Conservation (phyloP, 768 basidiomycete species). For the Kwoniella mangroviensis region DNA sequence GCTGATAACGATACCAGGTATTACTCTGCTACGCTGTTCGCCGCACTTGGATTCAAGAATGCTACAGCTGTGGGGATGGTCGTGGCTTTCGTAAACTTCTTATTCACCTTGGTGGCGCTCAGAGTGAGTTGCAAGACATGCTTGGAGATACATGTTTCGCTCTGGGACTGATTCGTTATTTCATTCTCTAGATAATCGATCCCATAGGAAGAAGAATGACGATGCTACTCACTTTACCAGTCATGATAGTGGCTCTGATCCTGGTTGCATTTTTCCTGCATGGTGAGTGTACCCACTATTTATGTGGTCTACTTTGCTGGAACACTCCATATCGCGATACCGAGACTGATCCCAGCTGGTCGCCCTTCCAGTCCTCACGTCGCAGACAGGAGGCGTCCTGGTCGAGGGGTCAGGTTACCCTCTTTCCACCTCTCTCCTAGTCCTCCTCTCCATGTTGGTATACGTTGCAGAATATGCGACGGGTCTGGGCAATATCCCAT, state of each 20-base stretch:
- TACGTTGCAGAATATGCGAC: conserved; percentile 82
- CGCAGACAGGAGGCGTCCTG: conserved; percentile 67
- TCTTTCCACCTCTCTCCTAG: conserved; percentile 68
- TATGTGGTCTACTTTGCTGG: too few species aligned
- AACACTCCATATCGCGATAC: too few species aligned
- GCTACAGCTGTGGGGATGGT: conserved; percentile 80
- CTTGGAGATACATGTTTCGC: neutral
- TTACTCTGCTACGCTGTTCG: conserved; percentile 77
- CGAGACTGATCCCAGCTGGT: too few species aligned
- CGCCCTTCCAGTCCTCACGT: conserved; percentile 64
- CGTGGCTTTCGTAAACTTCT: conserved; percentile 76
- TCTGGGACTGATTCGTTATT: neutral
- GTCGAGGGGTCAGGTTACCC: conserved; percentile 68
- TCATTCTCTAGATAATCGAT: conserved; percentile 64
- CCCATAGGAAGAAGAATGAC: conserved; percentile 71
- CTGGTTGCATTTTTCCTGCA: conserved; percentile 71
- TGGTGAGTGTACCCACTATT: conserved; percentile 60
- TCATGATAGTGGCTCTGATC: conserved; percentile 71
- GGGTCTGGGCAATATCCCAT: conserved; percentile 78
- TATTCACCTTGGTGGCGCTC: conserved; percentile 76
- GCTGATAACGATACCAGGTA: conserved; percentile 17
- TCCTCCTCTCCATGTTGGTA: conserved; percentile 78
- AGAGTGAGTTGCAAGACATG: conserved; percentile 10
- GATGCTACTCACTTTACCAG: conserved; percentile 72
- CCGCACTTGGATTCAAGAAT: conserved; percentile 78